Percentiles rank a stretch among this genome's conserved stretches.
phyloP scores from a whole-genome alignment of 2,329 filamentous ascomycete genomes.

The Xylaria sp. region DNA sequence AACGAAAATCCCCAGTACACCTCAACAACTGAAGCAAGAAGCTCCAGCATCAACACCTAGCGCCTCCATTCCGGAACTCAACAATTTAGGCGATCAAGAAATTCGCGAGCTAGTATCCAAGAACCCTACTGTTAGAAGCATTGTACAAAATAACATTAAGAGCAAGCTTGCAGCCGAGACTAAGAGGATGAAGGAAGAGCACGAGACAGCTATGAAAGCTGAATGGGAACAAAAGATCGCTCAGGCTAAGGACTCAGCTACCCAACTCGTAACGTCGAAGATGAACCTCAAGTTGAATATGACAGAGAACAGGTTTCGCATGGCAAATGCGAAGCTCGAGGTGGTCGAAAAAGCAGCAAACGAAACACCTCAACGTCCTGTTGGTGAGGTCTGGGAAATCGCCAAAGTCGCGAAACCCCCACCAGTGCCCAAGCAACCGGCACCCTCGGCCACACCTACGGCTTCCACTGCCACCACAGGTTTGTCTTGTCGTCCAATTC shows the following conservation, averaged over 20 bases:
- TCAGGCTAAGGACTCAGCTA: constrained; percentile 70
- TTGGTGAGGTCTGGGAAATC: constrained; percentile 86
- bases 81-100: constrained; percentile 64
- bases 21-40: constrained; percentile 54
- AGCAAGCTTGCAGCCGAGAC: constrained; percentile 75
- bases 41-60: constrained; percentile 51
- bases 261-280: constrained; percentile 80
- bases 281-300: constrained; percentile 80
- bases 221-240: constrained; percentile 65
- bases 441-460: constrained; percentile 25
- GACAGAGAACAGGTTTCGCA: constrained; percentile 74
- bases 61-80: constrained; percentile 55
- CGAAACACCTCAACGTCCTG: constrained; percentile 86
- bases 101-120: constrained; percentile 67
- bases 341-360: constrained; percentile 83
- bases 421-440: constrained; percentile 47
- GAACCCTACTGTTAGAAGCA: constrained; percentile 67
- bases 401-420: constrained; percentile 74
- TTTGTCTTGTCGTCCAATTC: constrained; percentile 25
- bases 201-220: constrained; percentile 58
- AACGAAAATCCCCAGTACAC: constrained; percentile 51
- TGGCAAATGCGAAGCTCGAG: constrained; percentile 75
- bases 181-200: constrained; percentile 68
- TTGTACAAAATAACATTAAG: constrained; percentile 71
- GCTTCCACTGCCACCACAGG: constrained; percentile 31